These are phyloP conservation scores for Apiotrichum montevideense DNA, from an alignment of 1,284 basidiomycete genomes.

Conservation along the genomic window DNA sequence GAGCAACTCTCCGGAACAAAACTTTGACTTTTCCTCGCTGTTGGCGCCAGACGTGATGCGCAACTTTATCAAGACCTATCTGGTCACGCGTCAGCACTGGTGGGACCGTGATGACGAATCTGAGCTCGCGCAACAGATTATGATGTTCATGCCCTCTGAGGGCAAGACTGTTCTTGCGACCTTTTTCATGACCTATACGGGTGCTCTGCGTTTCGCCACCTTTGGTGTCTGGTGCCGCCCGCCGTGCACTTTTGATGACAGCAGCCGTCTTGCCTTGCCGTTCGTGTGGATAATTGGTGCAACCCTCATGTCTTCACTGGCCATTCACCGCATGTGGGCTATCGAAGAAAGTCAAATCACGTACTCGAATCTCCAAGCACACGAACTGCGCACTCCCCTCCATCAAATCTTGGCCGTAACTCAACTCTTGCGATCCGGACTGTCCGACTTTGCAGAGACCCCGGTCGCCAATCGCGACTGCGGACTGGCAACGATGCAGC, in stretches of 20 bases:
- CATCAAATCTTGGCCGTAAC: slow-evolving; percentile 46
- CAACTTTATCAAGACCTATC: slow-evolving; percentile 23
- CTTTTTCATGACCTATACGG: slow-evolving; percentile 29
- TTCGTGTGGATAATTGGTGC: slow-evolving; percentile 39
- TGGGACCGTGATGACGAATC: slow-evolving; percentile 31
- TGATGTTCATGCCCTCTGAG: slow-evolving; percentile 29
- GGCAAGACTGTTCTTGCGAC: slow-evolving; percentile 28
- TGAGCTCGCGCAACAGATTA: slow-evolving; percentile 24
- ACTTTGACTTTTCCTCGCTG: slow-evolving; percentile 19
- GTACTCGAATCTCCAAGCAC: slow-evolving; percentile 42
- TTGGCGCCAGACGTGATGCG: slow-evolving; percentile 16
- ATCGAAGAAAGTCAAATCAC: slow-evolving; percentile 41
- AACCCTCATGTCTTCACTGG: slow-evolving; percentile 30
- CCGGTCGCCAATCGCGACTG: background rate
- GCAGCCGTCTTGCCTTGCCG: slow-evolving; percentile 27
- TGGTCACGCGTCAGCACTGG: slow-evolving; percentile 32
- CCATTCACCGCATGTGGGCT: slow-evolving; percentile 30
- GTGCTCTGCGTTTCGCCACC: slow-evolving; percentile 28
- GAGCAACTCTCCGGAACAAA: slow-evolving; percentile 4
- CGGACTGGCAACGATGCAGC: slow-evolving; percentile 23
- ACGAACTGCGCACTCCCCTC: slow-evolving; percentile 44
- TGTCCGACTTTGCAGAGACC: slow-evolving; percentile 35
- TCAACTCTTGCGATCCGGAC: slow-evolving; percentile 35
- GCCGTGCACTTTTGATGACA: slow-evolving; percentile 30
- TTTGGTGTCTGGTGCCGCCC: slow-evolving; percentile 36